These are phyloP conservation scores for Nicotiana knightiana DNA, from an alignment of 257 asterid genomes.

Conservation along the genomic window DNA sequence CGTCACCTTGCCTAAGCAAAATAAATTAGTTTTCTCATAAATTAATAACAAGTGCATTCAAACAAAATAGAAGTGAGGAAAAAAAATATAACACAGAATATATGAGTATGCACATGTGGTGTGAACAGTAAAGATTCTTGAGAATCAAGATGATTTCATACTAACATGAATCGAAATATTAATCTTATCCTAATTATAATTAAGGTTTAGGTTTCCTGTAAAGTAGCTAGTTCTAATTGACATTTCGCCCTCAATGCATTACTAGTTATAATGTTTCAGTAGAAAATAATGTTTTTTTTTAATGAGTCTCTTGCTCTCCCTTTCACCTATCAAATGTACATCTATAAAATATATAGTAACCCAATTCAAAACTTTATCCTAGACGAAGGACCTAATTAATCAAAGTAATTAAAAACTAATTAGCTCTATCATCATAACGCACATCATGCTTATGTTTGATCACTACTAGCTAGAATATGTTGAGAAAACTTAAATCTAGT, in stretches of 20 bases:
- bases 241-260: neutral
- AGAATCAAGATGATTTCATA: neutral
- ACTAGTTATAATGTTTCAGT: neutral
- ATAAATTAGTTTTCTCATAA: neutral
- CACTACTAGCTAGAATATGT: neutral
- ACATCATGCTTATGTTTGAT: neutral
- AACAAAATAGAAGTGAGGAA: neutral
- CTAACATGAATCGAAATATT: neutral
- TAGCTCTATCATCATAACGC: neutral
- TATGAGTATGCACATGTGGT: neutral
- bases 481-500: neutral
- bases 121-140: slow-evolving; percentile 3
- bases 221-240: neutral
- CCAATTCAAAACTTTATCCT: neutral
- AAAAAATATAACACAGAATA: neutral
- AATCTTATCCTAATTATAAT: neutral
- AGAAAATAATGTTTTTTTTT: neutral
- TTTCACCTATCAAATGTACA: neutral
- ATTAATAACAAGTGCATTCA: neutral
- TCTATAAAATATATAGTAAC: neutral
- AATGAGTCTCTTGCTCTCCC: neutral
- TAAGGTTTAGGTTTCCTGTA: neutral
- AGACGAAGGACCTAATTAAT: neutral
- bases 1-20: neutral
- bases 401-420: neutral